phyloP scores from a whole-genome alignment of 208 protist species.

The Wallacemonas rigidus region DNA sequence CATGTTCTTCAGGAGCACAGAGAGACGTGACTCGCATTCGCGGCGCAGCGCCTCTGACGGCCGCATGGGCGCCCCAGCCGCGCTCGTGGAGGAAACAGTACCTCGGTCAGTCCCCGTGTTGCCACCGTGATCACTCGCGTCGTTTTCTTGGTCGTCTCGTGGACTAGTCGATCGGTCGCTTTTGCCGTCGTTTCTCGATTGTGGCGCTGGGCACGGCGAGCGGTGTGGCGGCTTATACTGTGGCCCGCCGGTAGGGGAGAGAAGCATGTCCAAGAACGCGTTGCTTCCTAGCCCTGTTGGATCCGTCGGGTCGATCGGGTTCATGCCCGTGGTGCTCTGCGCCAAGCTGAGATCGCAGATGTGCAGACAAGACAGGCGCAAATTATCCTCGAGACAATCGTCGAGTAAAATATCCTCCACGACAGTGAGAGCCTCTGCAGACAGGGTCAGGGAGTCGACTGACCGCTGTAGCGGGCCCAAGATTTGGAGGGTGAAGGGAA shows the following conservation, averaged over 20 bases:
- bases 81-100: not conserved
- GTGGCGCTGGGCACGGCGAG: not conserved
- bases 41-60: not conserved
- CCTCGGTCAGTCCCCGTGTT: not conserved
- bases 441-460: constrained; percentile 10
- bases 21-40: constrained; percentile 41
- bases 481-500: constrained; percentile 40
- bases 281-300: constrained; percentile 24
- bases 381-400: constrained; percentile 40
- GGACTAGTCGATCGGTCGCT: too few relatives aligned
- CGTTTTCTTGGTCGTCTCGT: too few relatives aligned
- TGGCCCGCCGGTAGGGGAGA: constrained; percentile 9
- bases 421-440: constrained; percentile 39
- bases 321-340: not conserved
- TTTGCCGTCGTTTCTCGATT: not conserved
- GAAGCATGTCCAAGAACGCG: constrained; percentile 39
- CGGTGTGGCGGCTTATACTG: not conserved
- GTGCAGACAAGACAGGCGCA: constrained; percentile 47
- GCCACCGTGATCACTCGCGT: not conserved
- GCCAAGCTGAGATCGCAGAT: constrained; percentile 46
- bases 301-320: not conserved
- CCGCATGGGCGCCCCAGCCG: not conserved
- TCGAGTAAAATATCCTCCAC: constrained; percentile 77
- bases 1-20: constrained; percentile 48
- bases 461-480: constrained; percentile 47